These are phyloP conservation scores for Linnemannia elongata DNA, from an alignment of 192 early-diverging fungal species.

Conservation along the genomic window DNA sequence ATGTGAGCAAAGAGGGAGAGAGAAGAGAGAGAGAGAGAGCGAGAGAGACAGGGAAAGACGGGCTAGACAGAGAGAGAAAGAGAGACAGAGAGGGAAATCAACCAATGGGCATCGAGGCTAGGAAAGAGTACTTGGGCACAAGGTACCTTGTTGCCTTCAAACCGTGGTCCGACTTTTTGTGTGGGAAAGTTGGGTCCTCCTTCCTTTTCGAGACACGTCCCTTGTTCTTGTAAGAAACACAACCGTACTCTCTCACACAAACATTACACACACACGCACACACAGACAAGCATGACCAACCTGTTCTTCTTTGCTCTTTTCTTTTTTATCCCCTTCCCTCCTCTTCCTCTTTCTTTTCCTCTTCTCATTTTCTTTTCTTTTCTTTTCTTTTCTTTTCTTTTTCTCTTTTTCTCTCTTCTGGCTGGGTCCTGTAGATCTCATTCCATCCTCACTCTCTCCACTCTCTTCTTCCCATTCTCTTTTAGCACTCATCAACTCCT, in stretches of 20 bases:
- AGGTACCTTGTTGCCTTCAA: neutral
- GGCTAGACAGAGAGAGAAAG: neutral
- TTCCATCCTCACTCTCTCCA: neutral
- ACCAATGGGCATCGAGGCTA: neutral
- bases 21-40: neutral
- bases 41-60: neutral
- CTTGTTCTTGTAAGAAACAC: neutral
- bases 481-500: neutral
- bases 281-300: neutral
- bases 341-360: neutral
- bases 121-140: neutral
- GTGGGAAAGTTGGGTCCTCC: conserved; percentile 2
- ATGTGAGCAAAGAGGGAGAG: neutral
- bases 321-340: neutral
- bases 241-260: neutral
- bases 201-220: conserved; percentile 3
- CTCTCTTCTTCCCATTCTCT: neutral
- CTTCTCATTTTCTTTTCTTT: neutral
- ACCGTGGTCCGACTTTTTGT: neutral
- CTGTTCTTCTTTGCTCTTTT: neutral
- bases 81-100: neutral
- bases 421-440: neutral
- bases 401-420: neutral
- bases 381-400: neutral
- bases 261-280: neutral